Conservation (phyloP, 2,329 filamentous ascomycete species). For the Diaporthe caulivora region DNA sequence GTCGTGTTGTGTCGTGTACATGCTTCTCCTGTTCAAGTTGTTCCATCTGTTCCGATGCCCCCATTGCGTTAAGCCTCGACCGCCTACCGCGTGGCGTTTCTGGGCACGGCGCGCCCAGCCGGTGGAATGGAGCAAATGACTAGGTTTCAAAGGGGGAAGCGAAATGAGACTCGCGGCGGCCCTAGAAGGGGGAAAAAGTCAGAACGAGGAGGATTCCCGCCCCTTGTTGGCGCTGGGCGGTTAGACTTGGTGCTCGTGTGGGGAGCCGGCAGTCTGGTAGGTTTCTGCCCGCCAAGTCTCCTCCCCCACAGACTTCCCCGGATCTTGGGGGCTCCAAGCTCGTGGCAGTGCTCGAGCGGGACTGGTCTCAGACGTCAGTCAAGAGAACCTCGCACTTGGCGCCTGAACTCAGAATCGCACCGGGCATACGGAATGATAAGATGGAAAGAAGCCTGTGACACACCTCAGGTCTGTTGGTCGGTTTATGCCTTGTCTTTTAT, state of each 20-base stretch:
- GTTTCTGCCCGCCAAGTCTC: constrained; percentile 18
- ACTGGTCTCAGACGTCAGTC: constrained; percentile 26
- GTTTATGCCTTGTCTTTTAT: not conserved
- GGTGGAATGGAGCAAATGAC: constrained; percentile 27
- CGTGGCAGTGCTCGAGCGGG: constrained; percentile 13
- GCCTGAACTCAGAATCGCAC: constrained; percentile 1
- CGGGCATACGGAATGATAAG: constrained; percentile 27
- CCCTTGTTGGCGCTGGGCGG: constrained; percentile 21
- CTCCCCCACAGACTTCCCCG: constrained; percentile 21
- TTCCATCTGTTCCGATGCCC: not conserved
- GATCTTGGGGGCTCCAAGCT: constrained; percentile 31
- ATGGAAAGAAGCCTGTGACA: not conserved
- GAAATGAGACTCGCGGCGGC: constrained; percentile 14
- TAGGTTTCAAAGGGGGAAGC: constrained; percentile 22
- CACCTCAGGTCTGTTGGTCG: not conserved
- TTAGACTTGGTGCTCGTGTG: constrained; percentile 15
- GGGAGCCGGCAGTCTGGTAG: constrained; percentile 27
- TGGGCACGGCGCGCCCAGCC: constrained; percentile 27
- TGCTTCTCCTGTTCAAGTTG: not conserved
- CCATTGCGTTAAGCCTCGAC: constrained; percentile 6
- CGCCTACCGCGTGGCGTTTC: constrained; percentile 24
- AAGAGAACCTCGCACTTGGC: constrained; percentile 27
- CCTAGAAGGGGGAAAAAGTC: not conserved
- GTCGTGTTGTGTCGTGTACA: not conserved
- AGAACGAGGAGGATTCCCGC: constrained; percentile 6